Evolutionary conservation across 805 yeast species (phyloP).

Genomic region (Metschnikowia arizonensis): DNA sequence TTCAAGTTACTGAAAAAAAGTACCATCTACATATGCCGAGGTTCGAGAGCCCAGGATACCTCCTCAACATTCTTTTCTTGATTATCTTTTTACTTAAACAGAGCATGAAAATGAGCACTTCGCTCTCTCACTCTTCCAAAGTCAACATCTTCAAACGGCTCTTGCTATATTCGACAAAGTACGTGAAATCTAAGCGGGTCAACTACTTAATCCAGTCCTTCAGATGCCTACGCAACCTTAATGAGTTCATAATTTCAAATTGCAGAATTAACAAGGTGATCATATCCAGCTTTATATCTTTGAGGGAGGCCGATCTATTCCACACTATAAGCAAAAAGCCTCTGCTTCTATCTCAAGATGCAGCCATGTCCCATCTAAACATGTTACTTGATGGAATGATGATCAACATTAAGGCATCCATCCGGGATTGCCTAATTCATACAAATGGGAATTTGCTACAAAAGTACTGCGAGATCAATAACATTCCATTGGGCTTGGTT

Average conservation of each 20-base stretch:
- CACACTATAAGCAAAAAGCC: conserved; percentile 13
- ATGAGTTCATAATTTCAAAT: conserved; percentile 30
- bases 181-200: conserved; percentile 25
- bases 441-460: conserved; percentile 38
- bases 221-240: conserved; percentile 22
- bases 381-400: conserved; percentile 27
- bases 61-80: conserved; percentile 23
- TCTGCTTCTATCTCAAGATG: not conserved
- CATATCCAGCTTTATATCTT: conserved; percentile 28
- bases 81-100: conserved; percentile 29
- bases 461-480: conserved; percentile 38
- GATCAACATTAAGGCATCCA: conserved; percentile 27
- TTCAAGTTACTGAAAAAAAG: conserved; percentile 13
- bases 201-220: conserved; percentile 23
- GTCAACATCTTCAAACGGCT: conserved; percentile 30
- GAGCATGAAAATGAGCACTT: conserved; percentile 4
- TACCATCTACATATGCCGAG: conserved; percentile 11
- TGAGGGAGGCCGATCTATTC: conserved; percentile 32
- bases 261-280: conserved; percentile 36
- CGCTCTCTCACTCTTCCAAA: conserved; percentile 11
- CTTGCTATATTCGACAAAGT: conserved; percentile 26
- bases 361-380: conserved; percentile 17
- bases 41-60: conserved; percentile 8
- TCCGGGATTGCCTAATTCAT: conserved; percentile 27
- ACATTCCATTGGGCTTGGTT: conserved; percentile 24